phyloP scores from a whole-genome alignment of 2,329 filamentous ascomycete genomes.

The Scortechinia acanthostroma region DNA sequence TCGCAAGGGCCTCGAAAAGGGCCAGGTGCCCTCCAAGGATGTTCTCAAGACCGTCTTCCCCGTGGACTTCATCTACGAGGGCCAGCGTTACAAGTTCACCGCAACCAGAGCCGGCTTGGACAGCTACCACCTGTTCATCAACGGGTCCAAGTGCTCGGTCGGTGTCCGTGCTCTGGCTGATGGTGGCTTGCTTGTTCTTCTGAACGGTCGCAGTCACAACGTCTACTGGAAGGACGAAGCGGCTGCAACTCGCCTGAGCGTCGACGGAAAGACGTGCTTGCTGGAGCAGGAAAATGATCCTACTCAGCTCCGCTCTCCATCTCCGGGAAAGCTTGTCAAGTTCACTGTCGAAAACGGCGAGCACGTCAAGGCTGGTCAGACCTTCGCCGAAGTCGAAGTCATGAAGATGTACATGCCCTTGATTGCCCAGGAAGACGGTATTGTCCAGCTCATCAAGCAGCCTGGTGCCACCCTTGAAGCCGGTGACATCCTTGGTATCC shows the following conservation, averaged over 20 bases:
- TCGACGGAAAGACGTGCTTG: slow-evolving; percentile 95
- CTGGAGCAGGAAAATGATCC: slow-evolving; percentile 98
- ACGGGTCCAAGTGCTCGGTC: slow-evolving; percentile 90
- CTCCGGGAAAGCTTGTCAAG: slow-evolving; percentile 95
- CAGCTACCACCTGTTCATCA: slow-evolving; percentile 97
- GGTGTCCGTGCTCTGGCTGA: slow-evolving; percentile 89
- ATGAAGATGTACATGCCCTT: slow-evolving; percentile 99
- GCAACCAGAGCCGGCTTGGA: slow-evolving; percentile 85
- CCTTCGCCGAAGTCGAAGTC: slow-evolving; percentile 95
- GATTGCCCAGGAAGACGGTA: slow-evolving; percentile 86
- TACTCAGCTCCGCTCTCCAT: slow-evolving; percentile 88
- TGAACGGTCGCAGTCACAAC: slow-evolving; percentile 90
- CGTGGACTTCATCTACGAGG: slow-evolving; percentile 98
- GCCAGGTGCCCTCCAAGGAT: slow-evolving; percentile 93
- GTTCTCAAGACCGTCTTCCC: slow-evolving; percentile 96
- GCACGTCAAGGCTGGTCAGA: slow-evolving; percentile 84
- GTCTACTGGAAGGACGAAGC: slow-evolving; percentile 99
- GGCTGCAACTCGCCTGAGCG: slow-evolving; percentile 86
- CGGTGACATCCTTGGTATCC: slow-evolving; percentile 95
- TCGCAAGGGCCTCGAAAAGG: slow-evolving; percentile 82
- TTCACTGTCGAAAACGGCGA: slow-evolving; percentile 93
- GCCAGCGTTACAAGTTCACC: slow-evolving; percentile 93
- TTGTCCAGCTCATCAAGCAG: slow-evolving; percentile 98
- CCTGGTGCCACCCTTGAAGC: slow-evolving; percentile 95
- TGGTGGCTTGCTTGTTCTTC: slow-evolving; percentile 82